Conservation (phyloP, 805 yeast genomes). For the Tetrapisispora namnaoensis region DNA sequence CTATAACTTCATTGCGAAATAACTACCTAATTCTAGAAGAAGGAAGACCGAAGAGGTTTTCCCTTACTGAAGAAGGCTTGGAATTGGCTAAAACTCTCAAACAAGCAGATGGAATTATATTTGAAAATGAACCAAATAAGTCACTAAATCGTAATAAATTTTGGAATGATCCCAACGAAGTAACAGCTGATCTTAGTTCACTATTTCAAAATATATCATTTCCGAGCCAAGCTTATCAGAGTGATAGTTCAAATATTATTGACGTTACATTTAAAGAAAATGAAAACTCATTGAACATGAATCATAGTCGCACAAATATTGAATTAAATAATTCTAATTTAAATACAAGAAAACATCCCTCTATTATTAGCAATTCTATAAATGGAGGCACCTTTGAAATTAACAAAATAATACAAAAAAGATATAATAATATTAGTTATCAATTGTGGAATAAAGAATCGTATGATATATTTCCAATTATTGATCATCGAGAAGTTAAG, state of each 20-base stretch:
- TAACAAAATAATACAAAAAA: constrained; percentile 9
- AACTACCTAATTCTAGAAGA: constrained; percentile 45
- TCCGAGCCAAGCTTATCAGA: not conserved
- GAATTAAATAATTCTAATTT: no score
- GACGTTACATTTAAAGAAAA: constrained; percentile 13
- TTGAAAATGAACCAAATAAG: constrained; percentile 13
- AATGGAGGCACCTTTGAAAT: not conserved
- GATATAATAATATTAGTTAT: constrained; percentile 21
- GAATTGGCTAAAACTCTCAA: constrained; percentile 50
- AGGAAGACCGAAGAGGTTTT: constrained; percentile 54
- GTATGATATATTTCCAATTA: constrained; percentile 49
- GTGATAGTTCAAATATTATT: constrained; percentile 7
- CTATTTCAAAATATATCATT: not conserved
- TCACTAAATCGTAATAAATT: not conserved
- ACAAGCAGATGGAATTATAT: constrained; percentile 34
- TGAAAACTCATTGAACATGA: not conserved
- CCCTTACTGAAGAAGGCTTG: constrained; percentile 60
- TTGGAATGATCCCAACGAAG: constrained; percentile 3
- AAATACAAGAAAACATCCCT: not conserved
- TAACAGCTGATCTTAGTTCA: constrained; percentile 16
- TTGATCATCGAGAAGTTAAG: constrained; percentile 79
- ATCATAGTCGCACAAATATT: not conserved
- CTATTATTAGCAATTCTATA: not conserved
- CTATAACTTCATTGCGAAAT: constrained; percentile 51
- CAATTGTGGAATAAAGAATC: constrained; percentile 51